These are phyloP conservation scores for Penicillium lagena DNA, from an alignment of 495 filamentous ascomycete species.

Conservation along the genomic window DNA sequence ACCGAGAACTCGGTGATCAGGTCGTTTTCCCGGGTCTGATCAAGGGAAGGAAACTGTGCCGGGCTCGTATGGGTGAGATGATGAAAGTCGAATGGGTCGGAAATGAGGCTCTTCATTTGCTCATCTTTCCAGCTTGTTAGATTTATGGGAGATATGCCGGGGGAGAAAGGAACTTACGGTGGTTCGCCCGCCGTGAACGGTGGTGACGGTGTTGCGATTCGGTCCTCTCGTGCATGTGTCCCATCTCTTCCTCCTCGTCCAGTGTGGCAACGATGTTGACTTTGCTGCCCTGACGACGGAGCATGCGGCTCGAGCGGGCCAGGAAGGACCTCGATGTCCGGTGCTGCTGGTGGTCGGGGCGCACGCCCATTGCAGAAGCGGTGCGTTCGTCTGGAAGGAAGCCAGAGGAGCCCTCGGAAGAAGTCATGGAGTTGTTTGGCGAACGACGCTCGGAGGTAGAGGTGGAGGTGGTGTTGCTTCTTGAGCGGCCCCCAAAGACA, in stretches of 20 bases:
- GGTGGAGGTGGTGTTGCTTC: slow-evolving; percentile 41
- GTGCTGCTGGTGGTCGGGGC: slow-evolving; percentile 19
- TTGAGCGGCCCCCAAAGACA: slow-evolving; percentile 35
- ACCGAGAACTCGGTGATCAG: slow-evolving; percentile 61
- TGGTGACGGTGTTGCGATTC: slow-evolving; percentile 31
- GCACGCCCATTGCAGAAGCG: slow-evolving; percentile 20
- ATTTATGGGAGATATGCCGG: no score
- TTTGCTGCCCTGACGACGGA: slow-evolving; percentile 47
- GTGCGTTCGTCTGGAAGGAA: slow-evolving; percentile 28
- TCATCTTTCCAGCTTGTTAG: slow-evolving; percentile 14
- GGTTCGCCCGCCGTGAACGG: slow-evolving; percentile 21
- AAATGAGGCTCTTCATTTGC: slow-evolving; percentile 54
- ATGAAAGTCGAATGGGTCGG: slow-evolving; percentile 81
- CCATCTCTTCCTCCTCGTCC: slow-evolving; percentile 39
- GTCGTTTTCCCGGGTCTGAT: slow-evolving; percentile 51
- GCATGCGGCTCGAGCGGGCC: slow-evolving; percentile 43
- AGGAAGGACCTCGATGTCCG: slow-evolving; percentile 38
- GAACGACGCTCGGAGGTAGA: slow-evolving; percentile 33
- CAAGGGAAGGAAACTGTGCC: slow-evolving; percentile 53
- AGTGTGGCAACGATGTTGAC: slow-evolving; percentile 42
- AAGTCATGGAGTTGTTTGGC: slow-evolving; percentile 35
- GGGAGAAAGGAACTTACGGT: slow-evolving; percentile 22
- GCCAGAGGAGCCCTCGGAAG: slow-evolving; percentile 22
- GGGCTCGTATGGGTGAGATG: slow-evolving; percentile 74
- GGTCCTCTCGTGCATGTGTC: slow-evolving; percentile 26